These are phyloP conservation scores for Neurospora tetrasperma DNA, from an alignment of 495 filamentous ascomycete species.

Conservation along the genomic window DNA sequence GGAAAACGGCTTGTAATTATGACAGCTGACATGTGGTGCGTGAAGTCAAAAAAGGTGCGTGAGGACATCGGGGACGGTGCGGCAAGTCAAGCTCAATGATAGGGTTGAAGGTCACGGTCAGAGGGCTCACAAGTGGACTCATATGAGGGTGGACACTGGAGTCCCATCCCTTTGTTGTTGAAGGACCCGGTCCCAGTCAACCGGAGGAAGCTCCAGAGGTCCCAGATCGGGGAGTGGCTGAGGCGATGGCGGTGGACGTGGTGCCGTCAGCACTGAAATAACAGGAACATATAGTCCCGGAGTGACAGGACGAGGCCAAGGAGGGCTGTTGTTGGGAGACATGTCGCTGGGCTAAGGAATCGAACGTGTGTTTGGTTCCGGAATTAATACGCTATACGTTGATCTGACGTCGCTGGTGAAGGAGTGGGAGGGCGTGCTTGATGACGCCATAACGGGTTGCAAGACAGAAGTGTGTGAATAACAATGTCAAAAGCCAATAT, in stretches of 20 bases:
- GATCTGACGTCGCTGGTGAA: background rate
- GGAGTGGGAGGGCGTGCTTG: background rate
- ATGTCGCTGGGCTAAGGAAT: background rate
- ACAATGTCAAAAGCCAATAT: too few relatives aligned
- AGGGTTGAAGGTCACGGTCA: background rate
- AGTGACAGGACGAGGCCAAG: background rate
- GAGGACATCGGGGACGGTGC: too few relatives aligned
- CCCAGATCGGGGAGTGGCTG: background rate
- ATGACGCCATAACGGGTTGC: too few relatives aligned
- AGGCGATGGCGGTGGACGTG: too few relatives aligned
- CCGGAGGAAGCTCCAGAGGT: background rate
- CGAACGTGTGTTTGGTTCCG: background rate
- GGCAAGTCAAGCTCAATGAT: too few relatives aligned
- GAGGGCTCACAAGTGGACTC: background rate
- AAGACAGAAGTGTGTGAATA: background rate
- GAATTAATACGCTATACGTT: background rate
- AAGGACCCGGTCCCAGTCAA: background rate
- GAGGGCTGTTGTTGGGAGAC: background rate
- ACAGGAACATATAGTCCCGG: background rate
- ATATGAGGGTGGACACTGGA: background rate
- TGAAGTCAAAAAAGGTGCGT: too few relatives aligned
- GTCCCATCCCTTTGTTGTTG: background rate
- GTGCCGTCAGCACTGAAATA: background rate
- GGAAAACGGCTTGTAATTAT: too few relatives aligned
- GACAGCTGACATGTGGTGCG: too few relatives aligned